Base-by-base conservation (phyloP, 352 stramenopile genomes). In the Phytopythium oedochilum region DNA sequence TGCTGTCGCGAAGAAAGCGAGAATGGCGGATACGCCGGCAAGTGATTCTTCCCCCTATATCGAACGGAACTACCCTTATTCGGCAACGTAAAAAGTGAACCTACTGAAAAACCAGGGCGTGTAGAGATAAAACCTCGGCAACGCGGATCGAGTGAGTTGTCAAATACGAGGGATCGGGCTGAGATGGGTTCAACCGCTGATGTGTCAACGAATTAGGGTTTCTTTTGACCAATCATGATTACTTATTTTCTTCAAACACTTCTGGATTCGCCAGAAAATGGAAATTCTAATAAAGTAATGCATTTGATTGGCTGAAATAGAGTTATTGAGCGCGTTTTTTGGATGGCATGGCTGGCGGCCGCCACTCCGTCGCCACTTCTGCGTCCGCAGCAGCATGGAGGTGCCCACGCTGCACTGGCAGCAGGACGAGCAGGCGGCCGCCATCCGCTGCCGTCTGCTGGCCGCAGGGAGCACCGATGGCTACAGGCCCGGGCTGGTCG, bases 361-460 rank as follows among this genome's bases (percentile, higher is more conserved):
- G 25, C 20, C 10, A 53, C 14, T 29, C 29, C n/a, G 39, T 15
- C 48, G 5, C 10, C 25, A 35, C 34, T 15, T 45, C 39, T 63
- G 55, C 3, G 56, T 14, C 35, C 35, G 43, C 31, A 51, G 12
- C 35, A 29, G 0, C 40, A 59, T 63, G 43, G 47, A 73, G 36
- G 45, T 48, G 42, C 42, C 42, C 25, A 48, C 42, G 0, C 20
- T 46, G 31, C 63, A 78, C 48, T 79, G 72, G 72, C 60, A 77
- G 55, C 61, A 59, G 31, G 68, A 61, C 17, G 72, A 82, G 57
- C 55, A 70, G 35, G 72, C 72, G 17, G 64, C 48, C 31, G 69
- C 63, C 29, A 53, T 77, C 29, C 55, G 53, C 43, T 82, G 75
- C 61, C 61, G 69, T 40, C 34, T 77, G 20, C 59, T 82, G 20